phyloP scores from a whole-genome alignment of 805 yeast species.

The Barnettozyma sp. region DNA sequence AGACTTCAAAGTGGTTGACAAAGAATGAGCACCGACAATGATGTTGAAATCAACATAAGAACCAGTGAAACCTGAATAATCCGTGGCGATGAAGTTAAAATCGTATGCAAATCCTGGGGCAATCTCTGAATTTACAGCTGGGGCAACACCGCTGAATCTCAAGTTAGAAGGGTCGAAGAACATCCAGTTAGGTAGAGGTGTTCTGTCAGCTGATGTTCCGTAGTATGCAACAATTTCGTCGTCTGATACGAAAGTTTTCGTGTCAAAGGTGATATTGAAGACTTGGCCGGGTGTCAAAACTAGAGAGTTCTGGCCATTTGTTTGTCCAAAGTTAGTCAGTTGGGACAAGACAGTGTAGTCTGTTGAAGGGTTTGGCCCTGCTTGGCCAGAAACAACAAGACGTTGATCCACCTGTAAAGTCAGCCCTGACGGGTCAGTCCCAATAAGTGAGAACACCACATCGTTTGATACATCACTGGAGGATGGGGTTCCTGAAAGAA shows the following conservation, averaged over 20 bases:
- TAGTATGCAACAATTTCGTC: slow-evolving; percentile 58
- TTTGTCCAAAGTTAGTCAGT: slow-evolving; percentile 57
- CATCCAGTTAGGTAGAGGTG: slow-evolving; percentile 91
- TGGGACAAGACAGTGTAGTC: slow-evolving; percentile 41
- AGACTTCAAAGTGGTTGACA: slow-evolving; percentile 58
- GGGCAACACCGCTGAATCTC: slow-evolving; percentile 82
- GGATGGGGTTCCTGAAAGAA: slow-evolving; percentile 64
- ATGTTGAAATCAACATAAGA: slow-evolving; percentile 63
- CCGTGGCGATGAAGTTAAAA: slow-evolving; percentile 73
- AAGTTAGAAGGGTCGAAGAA: slow-evolving; percentile 53
- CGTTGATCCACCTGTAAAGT: slow-evolving; percentile 42
- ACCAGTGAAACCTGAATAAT: slow-evolving; percentile 66
- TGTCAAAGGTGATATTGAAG: slow-evolving; percentile 60
- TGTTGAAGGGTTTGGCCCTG: slow-evolving; percentile 46
- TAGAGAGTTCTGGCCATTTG: slow-evolving; percentile 70
- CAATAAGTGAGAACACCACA: slow-evolving; percentile 49
- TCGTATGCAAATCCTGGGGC: slow-evolving; percentile 79
- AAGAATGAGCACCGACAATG: slow-evolving; percentile 81
- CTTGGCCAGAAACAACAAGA: slow-evolving; percentile 51
- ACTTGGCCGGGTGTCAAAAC: slow-evolving; percentile 64
- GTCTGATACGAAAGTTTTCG: slow-evolving; percentile 50
- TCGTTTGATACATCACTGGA: slow-evolving; percentile 37
- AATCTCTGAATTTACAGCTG: slow-evolving; percentile 72
- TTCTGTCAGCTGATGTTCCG: slow-evolving; percentile 73
- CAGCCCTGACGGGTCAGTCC: slow-evolving; percentile 49